Conservation (phyloP, 192 early-diverging fungal species). For the Backusella australiensis region DNA sequence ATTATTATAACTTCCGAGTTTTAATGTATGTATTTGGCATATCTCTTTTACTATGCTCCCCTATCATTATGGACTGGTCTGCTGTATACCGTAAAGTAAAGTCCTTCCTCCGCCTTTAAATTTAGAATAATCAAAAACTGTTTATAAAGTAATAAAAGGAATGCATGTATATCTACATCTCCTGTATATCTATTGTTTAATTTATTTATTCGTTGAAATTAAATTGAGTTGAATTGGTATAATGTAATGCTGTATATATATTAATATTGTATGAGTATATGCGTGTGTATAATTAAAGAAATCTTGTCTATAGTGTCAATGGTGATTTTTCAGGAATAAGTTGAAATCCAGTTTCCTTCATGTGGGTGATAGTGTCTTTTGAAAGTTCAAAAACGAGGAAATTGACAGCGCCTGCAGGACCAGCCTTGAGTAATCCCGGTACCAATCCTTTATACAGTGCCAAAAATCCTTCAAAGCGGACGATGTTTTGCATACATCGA, state of each 20-base stretch:
- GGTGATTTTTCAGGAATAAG: background rate
- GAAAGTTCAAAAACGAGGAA: conserved; percentile 80
- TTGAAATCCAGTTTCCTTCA: background rate
- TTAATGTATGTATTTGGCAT: conserved; percentile 21
- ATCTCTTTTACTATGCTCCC: conserved; percentile 15
- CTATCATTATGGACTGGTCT: conserved; percentile 28
- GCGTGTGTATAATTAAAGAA: background rate
- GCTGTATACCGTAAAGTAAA: background rate
- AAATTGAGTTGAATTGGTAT: background rate
- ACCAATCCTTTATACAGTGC: conserved; percentile 89
- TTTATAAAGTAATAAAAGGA: background rate
- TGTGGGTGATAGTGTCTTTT: conserved; percentile 41
- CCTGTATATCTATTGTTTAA: background rate
- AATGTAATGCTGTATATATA: background rate
- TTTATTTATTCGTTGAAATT: too few species aligned
- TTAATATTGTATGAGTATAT: background rate
- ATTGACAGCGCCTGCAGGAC: conserved; percentile 78
- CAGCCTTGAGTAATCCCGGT: conserved; percentile 84
- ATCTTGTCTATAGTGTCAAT: background rate
- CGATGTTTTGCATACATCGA: conserved; percentile 63
- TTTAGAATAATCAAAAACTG: background rate
- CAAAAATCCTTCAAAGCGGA: conserved; percentile 67
- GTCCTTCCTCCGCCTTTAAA: background rate
- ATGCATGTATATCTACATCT: background rate
- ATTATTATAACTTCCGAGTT: conserved; percentile 11